phyloP scores from a whole-genome alignment of 192 early-diverging fungal species.

The Hyaloraphidium curvatum region DNA sequence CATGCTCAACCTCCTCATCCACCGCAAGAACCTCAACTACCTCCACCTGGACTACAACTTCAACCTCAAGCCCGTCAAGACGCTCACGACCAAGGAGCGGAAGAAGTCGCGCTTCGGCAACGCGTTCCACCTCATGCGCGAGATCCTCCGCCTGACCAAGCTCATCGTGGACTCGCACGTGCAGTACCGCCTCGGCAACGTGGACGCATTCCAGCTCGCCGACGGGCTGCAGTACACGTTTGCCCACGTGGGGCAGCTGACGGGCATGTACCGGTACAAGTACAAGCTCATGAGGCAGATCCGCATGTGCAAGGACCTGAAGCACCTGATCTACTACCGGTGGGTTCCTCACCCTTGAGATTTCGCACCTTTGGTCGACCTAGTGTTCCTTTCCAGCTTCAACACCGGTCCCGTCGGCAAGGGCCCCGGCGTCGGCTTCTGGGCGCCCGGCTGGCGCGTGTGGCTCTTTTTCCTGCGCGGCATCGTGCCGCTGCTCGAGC shows the following conservation, averaged over 20 bases:
- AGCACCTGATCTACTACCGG: slow-evolving; percentile 70
- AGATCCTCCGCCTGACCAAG: slow-evolving; percentile 92
- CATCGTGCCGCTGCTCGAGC: slow-evolving; percentile 87
- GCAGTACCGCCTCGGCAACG: slow-evolving; percentile 92
- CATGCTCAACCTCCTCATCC: slow-evolving; percentile 96
- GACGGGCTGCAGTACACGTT: slow-evolving; percentile 98
- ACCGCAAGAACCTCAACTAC: slow-evolving; percentile 96
- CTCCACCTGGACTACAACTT: slow-evolving; percentile 99
- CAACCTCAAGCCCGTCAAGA: slow-evolving; percentile 96
- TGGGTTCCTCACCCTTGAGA: slow-evolving; percentile 5
- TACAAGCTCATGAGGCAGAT: slow-evolving; percentile 95
- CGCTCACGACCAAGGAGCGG: slow-evolving; percentile 96
- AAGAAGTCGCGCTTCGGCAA: slow-evolving; percentile 98
- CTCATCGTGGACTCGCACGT: slow-evolving; percentile 94
- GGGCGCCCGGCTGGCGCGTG: slow-evolving; percentile 98
- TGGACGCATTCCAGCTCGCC: slow-evolving; percentile 97
- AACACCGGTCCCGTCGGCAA: slow-evolving; percentile 94
- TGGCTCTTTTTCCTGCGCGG: slow-evolving; percentile 99
- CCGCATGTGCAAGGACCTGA: slow-evolving; percentile 86
- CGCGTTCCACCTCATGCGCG: slow-evolving; percentile 83
- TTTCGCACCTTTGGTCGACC: background rate
- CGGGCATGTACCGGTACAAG: slow-evolving; percentile 99
- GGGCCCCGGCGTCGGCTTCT: slow-evolving; percentile 95
- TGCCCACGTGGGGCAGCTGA: slow-evolving; percentile 94
- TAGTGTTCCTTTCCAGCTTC: slow-evolving; percentile 36